These are phyloP conservation scores for Pythium vanterpoolii DNA, from an alignment of 352 stramenopile genomes.

Conservation along the genomic window DNA sequence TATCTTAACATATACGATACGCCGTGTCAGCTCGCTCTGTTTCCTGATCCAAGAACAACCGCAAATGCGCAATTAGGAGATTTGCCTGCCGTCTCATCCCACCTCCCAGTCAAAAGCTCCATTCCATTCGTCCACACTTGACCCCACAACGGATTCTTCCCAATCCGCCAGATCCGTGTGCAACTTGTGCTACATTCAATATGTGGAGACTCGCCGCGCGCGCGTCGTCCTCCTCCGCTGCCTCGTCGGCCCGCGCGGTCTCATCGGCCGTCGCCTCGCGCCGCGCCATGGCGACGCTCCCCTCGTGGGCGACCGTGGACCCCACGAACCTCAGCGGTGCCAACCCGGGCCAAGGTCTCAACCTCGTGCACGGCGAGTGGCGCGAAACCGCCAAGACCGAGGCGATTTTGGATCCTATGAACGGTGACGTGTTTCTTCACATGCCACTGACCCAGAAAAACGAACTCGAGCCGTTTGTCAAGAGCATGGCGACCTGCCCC, in stretches of 20 bases:
- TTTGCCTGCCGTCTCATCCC: background rate
- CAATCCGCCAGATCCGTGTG: background rate
- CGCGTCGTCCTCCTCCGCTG: slow-evolving; percentile 11
- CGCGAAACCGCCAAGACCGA: slow-evolving; percentile 61
- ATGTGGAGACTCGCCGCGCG: slow-evolving; percentile 29
- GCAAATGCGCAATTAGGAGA: no score
- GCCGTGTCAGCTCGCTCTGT: no score
- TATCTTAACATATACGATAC: no score
- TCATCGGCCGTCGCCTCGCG: slow-evolving; percentile 24
- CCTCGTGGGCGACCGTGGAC: slow-evolving; percentile 93
- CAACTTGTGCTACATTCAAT: background rate
- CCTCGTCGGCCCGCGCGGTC: slow-evolving; percentile 26
- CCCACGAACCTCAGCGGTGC: slow-evolving; percentile 72
- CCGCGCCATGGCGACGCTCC: slow-evolving; percentile 59
- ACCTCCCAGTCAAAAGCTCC: no score
- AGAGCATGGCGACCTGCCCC: slow-evolving; percentile 89
- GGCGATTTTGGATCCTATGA: slow-evolving; percentile 92
- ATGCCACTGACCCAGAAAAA: slow-evolving; percentile 90
- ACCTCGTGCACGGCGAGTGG: slow-evolving; percentile 94
- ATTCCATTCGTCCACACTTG: background rate
- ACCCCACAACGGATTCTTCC: background rate
- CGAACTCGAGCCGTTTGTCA: slow-evolving; percentile 91
- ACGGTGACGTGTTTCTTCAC: slow-evolving; percentile 92
- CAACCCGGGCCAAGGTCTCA: slow-evolving; percentile 82
- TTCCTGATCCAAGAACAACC: no score